These are phyloP conservation scores for Picea abies DNA, from an alignment of 83 land plant species.

Conservation along the genomic window DNA sequence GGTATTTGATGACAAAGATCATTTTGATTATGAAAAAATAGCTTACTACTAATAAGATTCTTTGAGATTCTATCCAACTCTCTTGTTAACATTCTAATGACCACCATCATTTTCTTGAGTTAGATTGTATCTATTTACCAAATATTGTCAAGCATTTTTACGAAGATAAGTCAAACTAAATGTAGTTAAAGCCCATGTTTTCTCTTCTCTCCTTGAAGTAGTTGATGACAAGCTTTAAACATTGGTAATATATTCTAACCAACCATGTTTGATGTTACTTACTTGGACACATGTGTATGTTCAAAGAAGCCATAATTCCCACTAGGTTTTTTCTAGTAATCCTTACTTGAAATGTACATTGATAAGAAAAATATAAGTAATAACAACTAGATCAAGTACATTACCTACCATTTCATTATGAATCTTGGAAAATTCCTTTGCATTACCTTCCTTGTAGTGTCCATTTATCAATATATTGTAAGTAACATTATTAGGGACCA, in stretches of 20 bases:
- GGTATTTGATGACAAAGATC: not conserved
- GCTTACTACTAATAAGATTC: not conserved
- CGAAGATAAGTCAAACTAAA: too few species aligned
- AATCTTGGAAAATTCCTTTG: conserved; percentile 26
- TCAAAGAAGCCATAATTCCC: too few species aligned
- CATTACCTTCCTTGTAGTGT: conserved; percentile 20
- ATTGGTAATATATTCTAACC: too few species aligned
- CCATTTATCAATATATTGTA: too few species aligned
- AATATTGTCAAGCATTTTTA: too few species aligned
- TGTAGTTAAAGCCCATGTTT: too few species aligned
- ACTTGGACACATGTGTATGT: too few species aligned
- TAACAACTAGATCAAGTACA: conserved; percentile 54
- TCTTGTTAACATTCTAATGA: not conserved
- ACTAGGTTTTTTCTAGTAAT: not conserved
- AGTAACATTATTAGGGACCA: too few species aligned
- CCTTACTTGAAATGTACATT: conserved; percentile 41
- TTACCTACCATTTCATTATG: conserved; percentile 37
- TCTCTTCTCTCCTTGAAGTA: conserved; percentile 29
- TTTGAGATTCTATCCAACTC: not conserved
- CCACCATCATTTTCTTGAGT: not conserved
- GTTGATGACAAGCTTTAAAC: not conserved
- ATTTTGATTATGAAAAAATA: not conserved
- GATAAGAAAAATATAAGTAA: conserved; percentile 53
- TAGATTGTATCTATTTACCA: too few species aligned
- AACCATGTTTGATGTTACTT: too few species aligned